Percentiles rank a stretch among this genome's conserved stretches.
These are phyloP conservation scores for Aureobasidium uvarum DNA, from an alignment of 2,329 filamentous ascomycete species.

Conservation along the genomic window DNA sequence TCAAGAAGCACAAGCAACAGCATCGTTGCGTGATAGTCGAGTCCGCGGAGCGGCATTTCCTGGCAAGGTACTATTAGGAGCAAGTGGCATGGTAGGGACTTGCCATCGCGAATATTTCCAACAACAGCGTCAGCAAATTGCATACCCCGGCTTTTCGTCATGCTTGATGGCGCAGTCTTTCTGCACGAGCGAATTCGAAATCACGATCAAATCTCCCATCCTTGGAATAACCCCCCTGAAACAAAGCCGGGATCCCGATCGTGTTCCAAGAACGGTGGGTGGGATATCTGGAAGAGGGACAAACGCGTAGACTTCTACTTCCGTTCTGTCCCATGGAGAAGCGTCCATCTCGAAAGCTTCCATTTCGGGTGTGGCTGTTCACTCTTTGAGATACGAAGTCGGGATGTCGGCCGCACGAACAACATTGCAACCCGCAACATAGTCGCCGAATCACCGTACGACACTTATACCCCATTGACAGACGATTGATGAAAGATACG, in stretches of 20 bases:
- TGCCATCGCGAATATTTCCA: not conserved
- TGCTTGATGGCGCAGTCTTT: conserved; percentile 2
- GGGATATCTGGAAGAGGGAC: not conserved
- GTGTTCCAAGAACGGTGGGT: no score
- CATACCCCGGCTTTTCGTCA: conserved; percentile 11
- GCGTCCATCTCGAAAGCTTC: conserved; percentile 1
- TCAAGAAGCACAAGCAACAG: not conserved
- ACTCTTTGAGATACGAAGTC: not conserved
- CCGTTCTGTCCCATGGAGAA: not conserved
- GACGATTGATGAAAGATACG: not conserved
- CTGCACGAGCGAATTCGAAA: not conserved
- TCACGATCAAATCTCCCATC: conserved; percentile 6
- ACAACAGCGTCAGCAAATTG: conserved; percentile 1
- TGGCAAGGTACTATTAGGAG: not conserved
- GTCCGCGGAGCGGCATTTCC: not conserved
- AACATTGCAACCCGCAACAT: not conserved
- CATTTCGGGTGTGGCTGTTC: conserved; percentile 16
- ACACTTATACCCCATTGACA: not conserved
- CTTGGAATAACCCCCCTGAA: not conserved
- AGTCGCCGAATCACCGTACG: not conserved
- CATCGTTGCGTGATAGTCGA: not conserved
- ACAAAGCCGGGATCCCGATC: not conserved
- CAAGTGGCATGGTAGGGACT: not conserved
- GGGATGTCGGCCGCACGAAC: not conserved
- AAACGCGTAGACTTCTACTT: not conserved